phyloP scores from a whole-genome alignment of 805 yeast genomes.

The Candida silvicultrix region DNA sequence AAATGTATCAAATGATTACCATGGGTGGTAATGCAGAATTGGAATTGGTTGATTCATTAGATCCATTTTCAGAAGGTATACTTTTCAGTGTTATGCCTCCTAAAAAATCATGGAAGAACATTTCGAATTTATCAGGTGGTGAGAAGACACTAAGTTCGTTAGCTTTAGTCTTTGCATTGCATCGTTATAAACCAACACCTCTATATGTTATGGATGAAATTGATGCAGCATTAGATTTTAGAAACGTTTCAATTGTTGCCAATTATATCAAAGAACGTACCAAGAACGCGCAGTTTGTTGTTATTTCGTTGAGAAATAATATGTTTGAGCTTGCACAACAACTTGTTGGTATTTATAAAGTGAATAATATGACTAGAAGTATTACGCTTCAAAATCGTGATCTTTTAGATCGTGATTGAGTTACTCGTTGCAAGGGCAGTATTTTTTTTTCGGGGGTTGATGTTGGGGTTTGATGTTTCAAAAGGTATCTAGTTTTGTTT shows the following conservation, averaged over 20 bases:
- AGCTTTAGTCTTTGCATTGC: conserved; percentile 94
- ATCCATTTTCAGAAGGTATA: conserved; percentile 98
- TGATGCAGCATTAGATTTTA: conserved; percentile 96
- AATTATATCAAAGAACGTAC: conserved; percentile 94
- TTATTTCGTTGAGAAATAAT: conserved; percentile 89
- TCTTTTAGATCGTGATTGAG: conserved; percentile 16
- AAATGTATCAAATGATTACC: conserved; percentile 97
- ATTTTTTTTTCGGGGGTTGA: not conserved
- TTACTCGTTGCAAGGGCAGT: not conserved
- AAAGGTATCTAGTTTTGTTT: too few species aligned
- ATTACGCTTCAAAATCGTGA: conserved; percentile 70
- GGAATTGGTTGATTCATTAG: conserved; percentile 90
- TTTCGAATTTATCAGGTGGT: conserved; percentile 93
- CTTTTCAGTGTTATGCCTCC: conserved; percentile 99
- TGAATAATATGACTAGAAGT: conserved; percentile 83
- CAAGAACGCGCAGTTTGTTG: conserved; percentile 93
- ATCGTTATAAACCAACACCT: conserved; percentile 95
- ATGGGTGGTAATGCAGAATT: conserved; percentile 99
- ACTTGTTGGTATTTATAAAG: conserved; percentile 92
- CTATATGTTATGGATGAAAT: conserved; percentile 98
- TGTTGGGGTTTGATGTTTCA: too few species aligned
- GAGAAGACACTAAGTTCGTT: conserved; percentile 93
- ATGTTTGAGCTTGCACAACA: conserved; percentile 97
- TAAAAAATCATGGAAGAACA: conserved; percentile 94
- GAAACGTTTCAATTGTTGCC: conserved; percentile 96